Evolutionary conservation across 75 land plant species (phyloP), one percentile per base, ranked within the genome.

Genomic region (Adiantum capillusveneris): DNA sequence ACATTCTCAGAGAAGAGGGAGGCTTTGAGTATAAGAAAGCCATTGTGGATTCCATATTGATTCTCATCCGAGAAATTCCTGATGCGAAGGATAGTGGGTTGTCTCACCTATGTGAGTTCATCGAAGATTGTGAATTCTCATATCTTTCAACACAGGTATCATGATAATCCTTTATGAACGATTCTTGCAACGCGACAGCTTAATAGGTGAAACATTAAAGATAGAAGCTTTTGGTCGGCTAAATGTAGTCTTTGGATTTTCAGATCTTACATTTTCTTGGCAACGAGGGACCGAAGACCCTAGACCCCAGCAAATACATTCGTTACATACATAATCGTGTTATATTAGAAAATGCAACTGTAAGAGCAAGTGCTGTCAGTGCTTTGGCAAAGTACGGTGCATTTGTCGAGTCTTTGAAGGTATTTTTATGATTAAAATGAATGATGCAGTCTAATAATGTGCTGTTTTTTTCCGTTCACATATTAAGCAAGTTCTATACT

Each of bases 21-120:
- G 98, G 98, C 14, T 93, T 93, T 83, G 98, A 93, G 42, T 93
- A 88, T 63, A 93, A 92, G 57, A 92, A 92, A 69, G 97, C 97
- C 19, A 92, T 93, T 69, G 96, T 93, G 25, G 98, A 93, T 68
- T 93, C 98, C 39, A 89, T 93, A 44, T 85, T 93, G 39, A 93
- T 88, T 52, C 95, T 93, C 26, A 93, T 93, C 9, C 73, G 85
- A 57, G 96, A 93, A 60, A 93, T 93, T 46, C 98, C 98, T 25
- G 98, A 93, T 61, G 98, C 98, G 39, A 93, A 93, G 68, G 98
- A 93, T 63, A 79, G 78, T 66, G 98, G 98, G 31, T 63, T 93
- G 50, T 76, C 85, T 50, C 98, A 93, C 58, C 75, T 93, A 14
- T 93, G 95, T 73, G 98, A 93, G 46, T 93, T 93, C 53, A 93